Evolutionary conservation across 768 basidiomycete species (phyloP).

Genomic region (Agrocybe praecox): DNA sequence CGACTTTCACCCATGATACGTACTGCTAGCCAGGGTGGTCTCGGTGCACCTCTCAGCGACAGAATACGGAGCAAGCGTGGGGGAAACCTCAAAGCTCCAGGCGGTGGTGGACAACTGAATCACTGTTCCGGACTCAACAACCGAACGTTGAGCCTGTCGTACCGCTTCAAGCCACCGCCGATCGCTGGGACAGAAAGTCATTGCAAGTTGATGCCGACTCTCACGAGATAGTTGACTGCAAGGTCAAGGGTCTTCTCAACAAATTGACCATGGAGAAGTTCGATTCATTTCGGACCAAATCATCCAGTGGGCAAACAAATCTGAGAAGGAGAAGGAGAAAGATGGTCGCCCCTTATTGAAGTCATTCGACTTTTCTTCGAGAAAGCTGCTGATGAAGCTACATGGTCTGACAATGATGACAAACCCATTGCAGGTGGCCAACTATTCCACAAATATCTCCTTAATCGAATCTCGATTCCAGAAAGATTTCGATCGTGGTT

Average conservation of each 20-base stretch:
- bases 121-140: conserved; percentile 36
- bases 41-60: conserved; percentile 51
- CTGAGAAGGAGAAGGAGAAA: conserved; percentile 86
- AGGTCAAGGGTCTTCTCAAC: conserved; percentile 91
- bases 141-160: conserved; percentile 64
- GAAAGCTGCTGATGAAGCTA: conserved; percentile 95
- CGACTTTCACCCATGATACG: conserved; percentile 67
- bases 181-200: conserved; percentile 78
- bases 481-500: conserved; percentile 96
- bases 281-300: conserved; percentile 96
- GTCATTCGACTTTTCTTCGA: conserved; percentile 97
- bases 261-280: conserved; percentile 97
- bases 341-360: conserved; percentile 91
- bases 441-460: conserved; percentile 94
- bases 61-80: conserved; percentile 79
- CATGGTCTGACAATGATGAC: conserved; percentile 85
- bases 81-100: conserved; percentile 48
- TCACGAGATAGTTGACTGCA: conserved; percentile 87
- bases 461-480: conserved; percentile 98
- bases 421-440: conserved; percentile 92
- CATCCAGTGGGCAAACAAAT: conserved; percentile 93
- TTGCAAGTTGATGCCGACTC: conserved; percentile 59
- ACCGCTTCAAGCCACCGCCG: conserved; percentile 77
- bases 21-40: conserved; percentile 66
- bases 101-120: conserved; percentile 31